Evolutionary conservation across 2,329 filamentous ascomycete genomes (phyloP).

Genomic region (Penicillium sp.): DNA sequence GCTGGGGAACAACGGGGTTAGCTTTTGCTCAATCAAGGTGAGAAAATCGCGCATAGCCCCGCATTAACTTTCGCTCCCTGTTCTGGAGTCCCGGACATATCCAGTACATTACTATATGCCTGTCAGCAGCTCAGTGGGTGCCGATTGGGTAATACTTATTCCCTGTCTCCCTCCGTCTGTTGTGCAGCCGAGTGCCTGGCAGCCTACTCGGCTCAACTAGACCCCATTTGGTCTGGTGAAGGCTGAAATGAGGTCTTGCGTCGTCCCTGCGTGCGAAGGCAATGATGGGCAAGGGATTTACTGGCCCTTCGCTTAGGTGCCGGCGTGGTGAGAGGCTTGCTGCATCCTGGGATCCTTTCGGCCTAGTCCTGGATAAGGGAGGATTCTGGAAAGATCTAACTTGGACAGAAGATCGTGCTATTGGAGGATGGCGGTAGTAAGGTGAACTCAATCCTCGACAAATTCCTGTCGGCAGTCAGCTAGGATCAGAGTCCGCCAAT

Average conservation of each 20-base stretch:
- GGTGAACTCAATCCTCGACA: not conserved
- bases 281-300: conserved; percentile 15
- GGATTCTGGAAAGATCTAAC: conserved; percentile 15
- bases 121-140: not conserved
- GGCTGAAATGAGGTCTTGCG: conserved; percentile 9
- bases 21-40: conserved; percentile 1
- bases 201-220: not conserved
- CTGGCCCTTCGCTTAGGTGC: conserved; percentile 15
- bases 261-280: conserved; percentile 9
- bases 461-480: conserved; percentile 1
- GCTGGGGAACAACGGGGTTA: not conserved
- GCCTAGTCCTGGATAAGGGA: conserved; percentile 9
- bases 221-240: conserved; percentile 3
- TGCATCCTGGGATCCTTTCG: conserved; percentile 5
- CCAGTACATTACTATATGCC: not conserved
- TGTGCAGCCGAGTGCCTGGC: conserved; percentile 3
- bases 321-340: conserved; percentile 8
- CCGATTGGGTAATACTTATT: no score
- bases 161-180: conserved; percentile 1
- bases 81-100: not conserved
- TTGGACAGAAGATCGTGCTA: conserved; percentile 4
- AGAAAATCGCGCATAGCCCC: conserved; percentile 23
- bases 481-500: not conserved
- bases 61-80: not conserved
- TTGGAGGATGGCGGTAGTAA: conserved; percentile 4